Conservation (phyloP, 305 asterid genomes). For the Plantago coronopus region DNA sequence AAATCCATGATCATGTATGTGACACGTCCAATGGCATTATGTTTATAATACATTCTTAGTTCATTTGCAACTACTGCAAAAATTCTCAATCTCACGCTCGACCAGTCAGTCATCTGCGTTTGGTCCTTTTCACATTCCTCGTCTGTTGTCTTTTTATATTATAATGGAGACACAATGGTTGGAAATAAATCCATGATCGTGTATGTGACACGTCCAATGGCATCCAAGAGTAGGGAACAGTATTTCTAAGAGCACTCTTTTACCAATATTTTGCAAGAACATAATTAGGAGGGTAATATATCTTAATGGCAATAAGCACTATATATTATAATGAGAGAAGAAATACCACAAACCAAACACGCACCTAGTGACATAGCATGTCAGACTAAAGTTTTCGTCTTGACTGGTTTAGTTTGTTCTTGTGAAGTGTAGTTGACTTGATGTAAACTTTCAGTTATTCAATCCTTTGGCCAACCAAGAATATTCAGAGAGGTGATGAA, state of each 20-base stretch:
- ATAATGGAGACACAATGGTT: not conserved
- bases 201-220: not conserved
- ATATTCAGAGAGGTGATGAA: conserved; percentile 62
- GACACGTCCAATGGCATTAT: not conserved
- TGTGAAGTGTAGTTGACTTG: conserved; percentile 23
- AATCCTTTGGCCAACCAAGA: conserved; percentile 75
- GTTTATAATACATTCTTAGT: conserved; percentile 19
- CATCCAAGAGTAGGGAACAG: not conserved
- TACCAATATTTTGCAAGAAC: not conserved
- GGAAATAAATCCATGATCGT: not conserved
- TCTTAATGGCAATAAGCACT: not conserved
- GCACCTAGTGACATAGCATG: not conserved
- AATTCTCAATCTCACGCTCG: conserved; percentile 1
- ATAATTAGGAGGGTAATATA: not conserved
- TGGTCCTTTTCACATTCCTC: not conserved
- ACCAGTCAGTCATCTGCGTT: conserved; percentile 5
- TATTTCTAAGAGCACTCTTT: not conserved
- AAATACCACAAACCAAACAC: no score
- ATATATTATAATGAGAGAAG: no score
- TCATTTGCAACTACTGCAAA: conserved; percentile 2
- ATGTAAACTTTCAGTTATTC: conserved; percentile 58
- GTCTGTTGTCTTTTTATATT: no score
- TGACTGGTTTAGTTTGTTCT: not conserved
- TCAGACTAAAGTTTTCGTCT: not conserved
- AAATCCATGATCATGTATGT: not conserved